Evolutionary conservation across 2,329 filamentous ascomycete genomes (phyloP), one percentile per base, ranked within the genome.

Genomic region (Cercospora sesami): DNA sequence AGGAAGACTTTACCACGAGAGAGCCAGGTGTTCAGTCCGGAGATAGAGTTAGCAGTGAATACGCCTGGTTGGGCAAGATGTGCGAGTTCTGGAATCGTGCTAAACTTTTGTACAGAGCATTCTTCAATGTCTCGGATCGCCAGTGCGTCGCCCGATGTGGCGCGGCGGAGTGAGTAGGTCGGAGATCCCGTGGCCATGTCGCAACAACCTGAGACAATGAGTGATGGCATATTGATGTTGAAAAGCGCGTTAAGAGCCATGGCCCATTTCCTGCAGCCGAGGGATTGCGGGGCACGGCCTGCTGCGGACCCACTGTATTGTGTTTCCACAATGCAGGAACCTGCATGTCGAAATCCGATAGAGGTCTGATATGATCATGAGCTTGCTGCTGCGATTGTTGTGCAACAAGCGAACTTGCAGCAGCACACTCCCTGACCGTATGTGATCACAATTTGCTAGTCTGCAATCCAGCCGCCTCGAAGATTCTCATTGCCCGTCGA

Each of bases 1-100:
- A 71, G 8, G 12, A 62, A 70, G 31, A 71, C 62, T 23, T 48
- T 45, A 5, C 68, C 69, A n/a, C 59, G 33, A 9, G 57, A 18
- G 30, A 71, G 48, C 65, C 68, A 70, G 26, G 65, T 31, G 16
- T 23, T 12, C 51, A 62, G 18, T 21, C 21, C 31, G 18, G n/a
- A 28, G 14, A 58, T 9, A 18, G 55, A 31, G 18, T 33, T 60
- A 12, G 26, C 30, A 12, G 64, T n/a, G 5, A 62, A 26, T 18
- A 16, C 26, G 10, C 55, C 36, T 6, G 48, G 21, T 53, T 36
- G 18, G 5, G 39, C 62, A 1, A 69, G 58, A 55, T 65, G 30
- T 18, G 65, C 62, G 2, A 68, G 63, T n/a, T 67, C 57, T 10
- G 68, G 65, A 23, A 69, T 67, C 5, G 36, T 33, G 42, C 39